Base-by-base conservation (phyloP, 768 basidiomycete genomes). In the Paxillus involutus region DNA sequence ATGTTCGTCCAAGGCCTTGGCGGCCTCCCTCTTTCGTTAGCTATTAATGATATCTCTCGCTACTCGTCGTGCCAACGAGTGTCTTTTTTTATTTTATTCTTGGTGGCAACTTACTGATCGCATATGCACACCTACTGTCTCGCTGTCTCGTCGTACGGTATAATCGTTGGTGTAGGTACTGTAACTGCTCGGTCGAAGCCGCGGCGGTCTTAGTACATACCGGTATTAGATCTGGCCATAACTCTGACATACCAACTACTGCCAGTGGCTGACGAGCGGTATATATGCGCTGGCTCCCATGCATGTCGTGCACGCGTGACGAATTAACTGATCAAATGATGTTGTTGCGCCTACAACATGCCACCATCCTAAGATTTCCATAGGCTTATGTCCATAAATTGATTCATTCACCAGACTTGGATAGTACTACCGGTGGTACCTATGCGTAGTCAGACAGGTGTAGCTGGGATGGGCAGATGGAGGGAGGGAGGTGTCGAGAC, bases 101-200 rank as follows among this genome's bases (percentile, higher is more conserved):
- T 46, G 53, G 51, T 36, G 49, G 33, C 35, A 40, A 19, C 30
- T 19, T 24, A 13, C 32, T 42, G 9, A 32, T 42, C 6, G 8
- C 17, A 1, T 24, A 26, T 26, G 26, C 26, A 26, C 26, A 42
- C 41, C 41, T 42, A 10, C 9, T 8, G 41, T 24, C 17, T 42
- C n/a, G n/a, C 17, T n/a, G n/a, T n/a, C 17, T n/a, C 16, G 16
- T n/a, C 42, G 4, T 30, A 12, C 6, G 19, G 8, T 44, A 24
- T 44, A 44, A 26, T 44, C 6, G 14, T 13, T 35, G 43, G 43
- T 44, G 30, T 48, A 43, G 43, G 33, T 29, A 49, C 49, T n/a
- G n/a, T n/a, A n/a, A n/a, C n/a, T 52, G 45, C 49, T 59, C 35
- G 49, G 49, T 59, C 35, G 49, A 51, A 14, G 58, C n/a, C n/a